Evolutionary conservation across 176 grass and related monocot species (phyloP).

Genomic region (Avena insularis): DNA sequence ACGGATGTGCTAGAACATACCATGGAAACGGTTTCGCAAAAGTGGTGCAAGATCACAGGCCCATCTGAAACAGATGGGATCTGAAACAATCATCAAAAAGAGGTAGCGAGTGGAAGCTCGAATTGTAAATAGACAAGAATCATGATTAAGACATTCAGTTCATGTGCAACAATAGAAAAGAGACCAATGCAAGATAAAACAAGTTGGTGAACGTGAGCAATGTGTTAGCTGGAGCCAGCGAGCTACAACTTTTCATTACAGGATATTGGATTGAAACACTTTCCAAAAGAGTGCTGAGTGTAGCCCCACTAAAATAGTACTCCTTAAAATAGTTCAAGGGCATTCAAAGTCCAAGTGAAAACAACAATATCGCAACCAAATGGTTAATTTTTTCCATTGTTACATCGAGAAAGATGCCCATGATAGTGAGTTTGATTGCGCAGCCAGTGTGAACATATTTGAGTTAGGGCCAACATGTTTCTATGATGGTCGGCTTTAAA

Average conservation of each 20-base stretch:
- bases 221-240: background rate
- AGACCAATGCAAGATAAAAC: background rate
- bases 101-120: background rate
- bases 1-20: background rate
- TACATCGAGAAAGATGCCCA: background rate
- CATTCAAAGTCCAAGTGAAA: background rate
- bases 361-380: background rate
- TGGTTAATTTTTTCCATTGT: background rate
- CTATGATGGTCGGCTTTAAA: background rate
- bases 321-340: background rate
- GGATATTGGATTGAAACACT: background rate
- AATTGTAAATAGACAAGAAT: background rate
- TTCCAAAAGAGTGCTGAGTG: background rate
- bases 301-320: background rate
- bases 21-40: background rate
- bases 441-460: background rate
- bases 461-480: background rate
- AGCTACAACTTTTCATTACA: background rate
- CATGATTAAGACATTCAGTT: background rate
- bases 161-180: background rate
- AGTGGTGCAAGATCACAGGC: background rate
- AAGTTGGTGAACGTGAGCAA: background rate
- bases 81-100: background rate
- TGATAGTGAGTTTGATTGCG: background rate
- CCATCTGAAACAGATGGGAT: background rate